Evolutionary conservation across 805 yeast genomes (phyloP), one percentile per base, ranked within the genome.

Genomic region (Sungouiella thailandica): DNA sequence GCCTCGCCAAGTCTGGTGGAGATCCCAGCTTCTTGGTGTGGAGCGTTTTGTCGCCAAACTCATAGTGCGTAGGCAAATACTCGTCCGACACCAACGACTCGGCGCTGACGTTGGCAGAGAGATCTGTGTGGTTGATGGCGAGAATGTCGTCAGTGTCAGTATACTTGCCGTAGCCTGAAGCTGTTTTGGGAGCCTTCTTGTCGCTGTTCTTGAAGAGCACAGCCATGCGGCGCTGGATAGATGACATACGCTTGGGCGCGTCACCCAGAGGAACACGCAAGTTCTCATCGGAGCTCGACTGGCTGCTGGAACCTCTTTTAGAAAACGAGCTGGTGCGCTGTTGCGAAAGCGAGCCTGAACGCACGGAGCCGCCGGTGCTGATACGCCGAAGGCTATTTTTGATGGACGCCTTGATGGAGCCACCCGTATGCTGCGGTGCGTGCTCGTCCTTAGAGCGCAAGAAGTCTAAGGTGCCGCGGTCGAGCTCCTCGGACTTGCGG

Each of bases 151-250:
- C 55, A 22, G 43, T 42, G 31, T 71, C 80, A 0, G 89, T 78
- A 51, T 72, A 84, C 52, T 76, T 76, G 6, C 96, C 96, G 55
- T 88, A 87, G 0, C 96, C 96, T 4, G 68, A 57, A 0, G 95
- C 95, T 0, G 90, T 78, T 46, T 74, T 80, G 9, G 74, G 72
- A 4, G 72, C 51, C n/a, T 49, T 43, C 24, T 50, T 60, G 32
- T 57, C 55, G 40, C 53, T 57, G 45, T 66, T 62, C 38, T 56
- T 64, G 35, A 78, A 53, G 25, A 75, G 58, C 44, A 65, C 66
- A 29, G 70, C 72, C 53, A 78, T 76, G 44, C 83, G 64, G 36
- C 72, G 59, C 45, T 77, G 81, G 28, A 80, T 77, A 2, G 70
- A 60, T 12, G 58, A 58, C 38, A 50, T 50, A 12, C 40, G 29